A percentile compares a stretch with the other conserved stretches of the same genome.
Conservation (phyloP, 2,329 filamentous ascomycete species). For the Ophiostoma angusticollis region DNA sequence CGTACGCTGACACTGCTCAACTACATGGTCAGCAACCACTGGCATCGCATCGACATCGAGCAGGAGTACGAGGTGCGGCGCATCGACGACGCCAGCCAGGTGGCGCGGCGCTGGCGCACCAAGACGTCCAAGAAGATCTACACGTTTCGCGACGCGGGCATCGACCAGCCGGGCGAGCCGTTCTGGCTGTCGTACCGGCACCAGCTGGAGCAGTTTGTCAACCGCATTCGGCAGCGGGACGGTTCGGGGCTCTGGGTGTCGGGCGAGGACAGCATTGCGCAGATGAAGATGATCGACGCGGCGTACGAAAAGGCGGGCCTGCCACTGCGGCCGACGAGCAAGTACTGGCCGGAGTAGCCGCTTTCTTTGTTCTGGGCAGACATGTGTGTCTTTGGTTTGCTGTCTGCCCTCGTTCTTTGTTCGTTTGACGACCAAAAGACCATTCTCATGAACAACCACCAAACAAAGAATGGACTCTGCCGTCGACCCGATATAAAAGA, state of each 20-base stretch:
- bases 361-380: no score
- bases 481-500: no score
- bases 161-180: slow-evolving; percentile 19
- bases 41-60: slow-evolving; percentile 25
- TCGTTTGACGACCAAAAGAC: no score
- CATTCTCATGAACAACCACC: no score
- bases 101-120: slow-evolving; percentile 9
- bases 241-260: slow-evolving; percentile 27
- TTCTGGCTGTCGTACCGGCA: slow-evolving; percentile 33
- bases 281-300: slow-evolving; percentile 34
- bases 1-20: slow-evolving; percentile 19
- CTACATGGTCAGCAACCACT: slow-evolving; percentile 18
- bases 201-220: slow-evolving; percentile 36
- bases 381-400: no score
- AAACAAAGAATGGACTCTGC: no score
- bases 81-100: slow-evolving; percentile 12
- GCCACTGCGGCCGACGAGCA: slow-evolving; percentile 13
- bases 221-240: slow-evolving; percentile 27
- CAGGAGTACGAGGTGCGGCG: slow-evolving; percentile 22
- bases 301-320: slow-evolving; percentile 28
- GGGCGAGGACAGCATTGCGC: slow-evolving; percentile 28
- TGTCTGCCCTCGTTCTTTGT: no score
- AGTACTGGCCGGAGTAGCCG: slow-evolving; percentile 6
- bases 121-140: slow-evolving; percentile 22
- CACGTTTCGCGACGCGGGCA: slow-evolving; percentile 22